Evolutionary conservation across 2,329 filamentous ascomycete genomes (phyloP), one percentile per base, ranked within the genome.

Genomic region (Coleophoma crateriformis): DNA sequence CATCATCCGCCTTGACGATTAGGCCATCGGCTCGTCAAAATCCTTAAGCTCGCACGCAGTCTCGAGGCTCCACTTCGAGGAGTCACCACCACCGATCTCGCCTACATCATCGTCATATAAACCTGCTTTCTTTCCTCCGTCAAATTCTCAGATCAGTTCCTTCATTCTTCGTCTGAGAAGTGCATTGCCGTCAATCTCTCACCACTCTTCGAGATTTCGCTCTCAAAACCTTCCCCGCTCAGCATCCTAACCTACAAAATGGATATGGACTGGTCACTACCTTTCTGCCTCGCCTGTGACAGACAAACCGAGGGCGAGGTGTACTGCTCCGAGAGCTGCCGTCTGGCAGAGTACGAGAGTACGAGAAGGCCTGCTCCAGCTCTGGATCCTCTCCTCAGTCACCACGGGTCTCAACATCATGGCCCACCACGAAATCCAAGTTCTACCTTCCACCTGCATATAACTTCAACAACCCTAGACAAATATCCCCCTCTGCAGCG

Each of bases 251-350:
- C 37, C 11, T 12, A 44, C 52, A 58, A 54, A 37, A 56, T 54
- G 49, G 58, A 65, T 54, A 64, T 66, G 59, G 64, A 67, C 47
- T 96, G 91, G 90, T 88, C 88, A 62, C 88, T 87, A 69, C 86
- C 95, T 71, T 96, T 90, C 80, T 96, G 91, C 78, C 83, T 96
- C 61, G 84, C 87, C 74, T 96, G 91, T 76, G 91, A 96, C 73
- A 86, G 87, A 72, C 88, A 95, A 72, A 90, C 87, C 53, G 81
- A 88, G 57, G 84, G 84, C 50, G 84, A 84, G 54, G 83, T 88
- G 58, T 96, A 95, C 77, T 96, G 91, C 78, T 95, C 90, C 43
- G 90, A 96, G 72, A 82, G 88, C 32, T 96, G 91, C 78, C 82
- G 90, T 57, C 77, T 96, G 41, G 87, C 88, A 58, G 91, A 96